phyloP scores from a whole-genome alignment of 768 basidiomycete species.

The Psilocybe cubensis region DNA sequence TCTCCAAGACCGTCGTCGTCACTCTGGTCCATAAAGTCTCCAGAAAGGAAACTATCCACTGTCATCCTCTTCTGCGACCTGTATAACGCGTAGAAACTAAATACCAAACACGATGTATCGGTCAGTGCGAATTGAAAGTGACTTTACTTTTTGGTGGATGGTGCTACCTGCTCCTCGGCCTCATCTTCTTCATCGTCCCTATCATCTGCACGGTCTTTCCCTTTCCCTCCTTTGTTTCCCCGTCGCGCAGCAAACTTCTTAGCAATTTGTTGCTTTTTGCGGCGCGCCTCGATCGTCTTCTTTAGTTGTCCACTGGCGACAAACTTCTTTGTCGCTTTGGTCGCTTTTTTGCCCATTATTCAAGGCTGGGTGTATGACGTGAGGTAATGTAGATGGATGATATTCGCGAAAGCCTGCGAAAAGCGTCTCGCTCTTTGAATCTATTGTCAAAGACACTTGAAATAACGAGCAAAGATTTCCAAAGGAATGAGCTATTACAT shows the following conservation, averaged over 20 bases:
- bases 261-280: constrained; percentile 76
- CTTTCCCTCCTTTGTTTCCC: constrained; percentile 42
- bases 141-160: constrained; percentile 16
- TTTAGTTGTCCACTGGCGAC: constrained; percentile 88
- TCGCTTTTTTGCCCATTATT: constrained; percentile 46
- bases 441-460: background rate
- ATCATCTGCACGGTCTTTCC: constrained; percentile 35
- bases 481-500: background rate
- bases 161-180: constrained; percentile 27
- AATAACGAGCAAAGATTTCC: background rate
- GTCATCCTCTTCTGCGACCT: constrained; percentile 60
- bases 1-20: constrained; percentile 34
- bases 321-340: constrained; percentile 87
- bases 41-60: constrained; percentile 78
- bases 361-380: background rate
- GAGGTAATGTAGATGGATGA: background rate
- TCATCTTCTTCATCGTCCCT: constrained; percentile 41
- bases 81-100: background rate
- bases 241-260: constrained; percentile 71
- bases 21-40: constrained; percentile 70
- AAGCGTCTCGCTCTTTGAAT: background rate
- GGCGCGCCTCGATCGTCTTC: constrained; percentile 82
- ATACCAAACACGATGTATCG: background rate
- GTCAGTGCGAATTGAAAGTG: background rate
- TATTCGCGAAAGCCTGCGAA: background rate